Base-by-base conservation (phyloP, 805 yeast genomes). In the Starmerella lactis-condensi region DNA sequence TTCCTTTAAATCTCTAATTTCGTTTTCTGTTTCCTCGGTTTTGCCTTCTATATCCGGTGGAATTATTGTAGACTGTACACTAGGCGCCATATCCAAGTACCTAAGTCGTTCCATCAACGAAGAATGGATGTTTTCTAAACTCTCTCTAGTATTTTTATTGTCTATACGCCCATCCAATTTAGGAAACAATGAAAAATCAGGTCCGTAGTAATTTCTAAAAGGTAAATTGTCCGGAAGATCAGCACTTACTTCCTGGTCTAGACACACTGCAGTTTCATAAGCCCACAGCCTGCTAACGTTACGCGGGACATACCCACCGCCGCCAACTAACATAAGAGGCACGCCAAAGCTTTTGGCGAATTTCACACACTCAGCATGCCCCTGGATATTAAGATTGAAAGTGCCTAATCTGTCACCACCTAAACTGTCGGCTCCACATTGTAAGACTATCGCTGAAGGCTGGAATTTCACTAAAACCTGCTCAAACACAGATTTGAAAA, bases 261-360 rank as follows among this genome's bases (percentile, higher is more conserved):
- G 74, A 49, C 85, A 64, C 17, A 89, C 63, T 22, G 94, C 85
- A 0, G 94, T 73, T 55, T 89, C 98, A 48, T 65, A 83, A 2
- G 93, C 69, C 96, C 98, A 85, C 9, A 92, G 67, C 43, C 98
- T 63, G 4, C 95, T 81, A 29, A 89, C 98, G 51, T 89, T 89
- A 52, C 95, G 67, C 67, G 92, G 91, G 2, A 98, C 89, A 57
- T 89, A 89, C 14, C 98, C 98, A 44, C 98, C 98, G 30, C 98
- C 98, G 24, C 98, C 98, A 14, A 89, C 64, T 19, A 89, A 92
- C 73, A 89, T 67, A 65, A 79, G 58, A 7, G 98, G 96, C 12
- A 89, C 64, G 29, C 78, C 77, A 49, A 85, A 79, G 6, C 77
- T 65, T 51, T 76, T 77, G 31, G 83, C 81, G 55, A 69, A 85